phyloP scores from a whole-genome alignment of 2,329 filamentous ascomycete genomes.

The Malbranchea cinnamomea region DNA sequence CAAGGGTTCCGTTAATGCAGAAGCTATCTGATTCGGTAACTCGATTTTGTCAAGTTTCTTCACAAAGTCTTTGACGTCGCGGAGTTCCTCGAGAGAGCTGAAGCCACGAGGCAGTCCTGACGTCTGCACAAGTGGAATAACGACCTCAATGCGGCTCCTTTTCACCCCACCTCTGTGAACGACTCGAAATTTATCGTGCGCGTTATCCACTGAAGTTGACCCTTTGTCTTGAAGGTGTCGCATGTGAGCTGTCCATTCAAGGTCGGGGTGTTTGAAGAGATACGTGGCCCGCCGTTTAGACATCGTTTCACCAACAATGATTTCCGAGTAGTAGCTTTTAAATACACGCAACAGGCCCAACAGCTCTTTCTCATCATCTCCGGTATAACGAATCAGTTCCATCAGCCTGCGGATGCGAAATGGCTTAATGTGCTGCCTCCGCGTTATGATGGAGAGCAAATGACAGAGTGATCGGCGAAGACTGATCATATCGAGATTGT shows the following conservation, averaged over 20 bases:
- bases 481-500: constrained; percentile 64
- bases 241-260: constrained; percentile 56
- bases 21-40: constrained; percentile 66
- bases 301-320: constrained; percentile 57
- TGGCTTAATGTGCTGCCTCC: constrained; percentile 68
- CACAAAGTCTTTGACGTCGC: constrained; percentile 54
- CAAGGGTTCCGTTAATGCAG: constrained; percentile 59
- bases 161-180: constrained; percentile 38
- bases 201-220: constrained; percentile 17
- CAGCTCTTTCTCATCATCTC: constrained; percentile 58
- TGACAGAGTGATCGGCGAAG: constrained; percentile 59
- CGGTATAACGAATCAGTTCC: constrained; percentile 32
- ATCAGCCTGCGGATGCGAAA: constrained; percentile 64
- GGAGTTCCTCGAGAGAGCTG: constrained; percentile 57
- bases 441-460: constrained; percentile 61
- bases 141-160: constrained; percentile 34
- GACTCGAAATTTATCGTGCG: constrained; percentile 48
- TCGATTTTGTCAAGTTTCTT: constrained; percentile 63
- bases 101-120: constrained; percentile 50
- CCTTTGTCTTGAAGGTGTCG: constrained; percentile 48
- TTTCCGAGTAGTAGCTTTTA: constrained; percentile 83
- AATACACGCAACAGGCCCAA: constrained; percentile 65
- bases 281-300: constrained; percentile 19
- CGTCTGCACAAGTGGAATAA: constrained; percentile 58
- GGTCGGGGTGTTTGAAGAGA: constrained; percentile 50